Evolutionary conservation across 2,329 filamentous ascomycete species (phyloP).

Genomic region (Xylariaceae sp.): DNA sequence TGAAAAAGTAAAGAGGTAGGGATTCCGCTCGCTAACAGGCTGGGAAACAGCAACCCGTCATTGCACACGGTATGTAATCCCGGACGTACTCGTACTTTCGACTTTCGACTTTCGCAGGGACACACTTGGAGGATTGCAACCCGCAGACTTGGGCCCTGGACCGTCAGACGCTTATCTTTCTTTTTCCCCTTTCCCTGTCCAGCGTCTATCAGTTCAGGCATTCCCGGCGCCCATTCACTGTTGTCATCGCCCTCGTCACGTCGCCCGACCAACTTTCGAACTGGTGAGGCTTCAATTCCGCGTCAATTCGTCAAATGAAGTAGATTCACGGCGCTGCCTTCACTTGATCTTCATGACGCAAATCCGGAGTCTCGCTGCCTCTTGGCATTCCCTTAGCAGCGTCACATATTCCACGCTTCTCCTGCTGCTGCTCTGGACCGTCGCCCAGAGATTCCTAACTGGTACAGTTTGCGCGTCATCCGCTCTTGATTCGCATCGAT

Average conservation of each 20-base stretch:
- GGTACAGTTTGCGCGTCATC: conserved; percentile 11
- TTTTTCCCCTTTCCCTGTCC: conserved; percentile 14
- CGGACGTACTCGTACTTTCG: no score
- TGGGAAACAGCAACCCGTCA: not conserved
- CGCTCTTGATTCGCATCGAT: not conserved
- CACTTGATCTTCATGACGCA: conserved; percentile 21
- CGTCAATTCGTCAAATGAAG: conserved; percentile 17
- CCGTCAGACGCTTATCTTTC: conserved; percentile 20
- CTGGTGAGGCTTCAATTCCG: conserved; percentile 15
- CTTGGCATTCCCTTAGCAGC: conserved; percentile 23
- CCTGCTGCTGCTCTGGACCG: conserved; percentile 19
- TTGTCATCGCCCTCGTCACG: conserved; percentile 4
- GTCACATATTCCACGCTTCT: conserved; percentile 21
- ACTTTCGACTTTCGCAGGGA: no score
- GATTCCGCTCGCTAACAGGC: conserved; percentile 8
- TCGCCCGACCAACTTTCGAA: conserved; percentile 8
- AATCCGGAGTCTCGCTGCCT: conserved; percentile 23
- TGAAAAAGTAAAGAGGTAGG: not conserved
- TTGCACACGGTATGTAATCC: not conserved
- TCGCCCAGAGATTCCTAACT: conserved; percentile 18
- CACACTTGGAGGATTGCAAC: conserved; percentile 14
- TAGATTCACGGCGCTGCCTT: conserved; percentile 10
- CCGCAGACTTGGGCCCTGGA: conserved; percentile 20
- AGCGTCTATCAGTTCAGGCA: conserved; percentile 12
- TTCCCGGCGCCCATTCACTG: not conserved